Evolutionary conservation across 805 yeast genomes (phyloP).

Genomic region (Kuraishia piskuri): DNA sequence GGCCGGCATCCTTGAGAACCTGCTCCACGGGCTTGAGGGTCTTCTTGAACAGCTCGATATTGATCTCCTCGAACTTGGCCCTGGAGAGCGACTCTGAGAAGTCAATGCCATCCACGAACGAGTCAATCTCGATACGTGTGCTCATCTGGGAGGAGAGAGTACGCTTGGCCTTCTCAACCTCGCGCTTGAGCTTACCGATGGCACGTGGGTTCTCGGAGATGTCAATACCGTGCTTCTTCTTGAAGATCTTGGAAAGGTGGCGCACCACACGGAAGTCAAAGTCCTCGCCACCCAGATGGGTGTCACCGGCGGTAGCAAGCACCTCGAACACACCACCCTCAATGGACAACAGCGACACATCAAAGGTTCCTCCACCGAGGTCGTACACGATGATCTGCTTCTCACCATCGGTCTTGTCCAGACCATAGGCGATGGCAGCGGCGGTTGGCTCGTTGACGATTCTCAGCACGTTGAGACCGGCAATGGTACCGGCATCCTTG

Average conservation of each 20-base stretch:
- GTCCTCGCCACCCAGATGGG: conserved; percentile 97
- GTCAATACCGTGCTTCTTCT: conserved; percentile 88
- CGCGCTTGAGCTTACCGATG: conserved; percentile 89
- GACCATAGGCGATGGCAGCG: conserved; percentile 95
- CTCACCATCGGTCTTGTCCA: conserved; percentile 75
- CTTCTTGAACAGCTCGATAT: conserved; percentile 86
- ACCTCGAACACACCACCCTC: conserved; percentile 92
- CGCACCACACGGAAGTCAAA: conserved; percentile 84
- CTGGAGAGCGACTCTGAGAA: conserved; percentile 92
- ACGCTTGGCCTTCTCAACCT: conserved; percentile 97
- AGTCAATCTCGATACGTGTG: conserved; percentile 92
- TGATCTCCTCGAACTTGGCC: conserved; percentile 96
- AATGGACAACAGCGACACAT: conserved; percentile 79
- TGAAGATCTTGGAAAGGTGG: conserved; percentile 79
- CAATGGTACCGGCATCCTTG: conserved; percentile 88
- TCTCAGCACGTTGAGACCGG: conserved; percentile 82
- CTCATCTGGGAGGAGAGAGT: conserved; percentile 92
- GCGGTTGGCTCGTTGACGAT: conserved; percentile 94
- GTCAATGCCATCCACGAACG: conserved; percentile 90
- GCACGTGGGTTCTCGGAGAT: conserved; percentile 77
- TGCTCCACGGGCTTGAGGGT: conserved; percentile 95
- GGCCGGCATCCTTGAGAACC: conserved; percentile 88
- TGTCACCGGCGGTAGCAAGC: conserved; percentile 91
- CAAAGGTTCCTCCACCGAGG: conserved; percentile 97
- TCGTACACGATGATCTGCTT: conserved; percentile 88